Evolutionary conservation across 78 protist genomes (phyloP), one percentile per base, ranked within the genome.

Genomic region (Diacronema lutheri): DNA sequence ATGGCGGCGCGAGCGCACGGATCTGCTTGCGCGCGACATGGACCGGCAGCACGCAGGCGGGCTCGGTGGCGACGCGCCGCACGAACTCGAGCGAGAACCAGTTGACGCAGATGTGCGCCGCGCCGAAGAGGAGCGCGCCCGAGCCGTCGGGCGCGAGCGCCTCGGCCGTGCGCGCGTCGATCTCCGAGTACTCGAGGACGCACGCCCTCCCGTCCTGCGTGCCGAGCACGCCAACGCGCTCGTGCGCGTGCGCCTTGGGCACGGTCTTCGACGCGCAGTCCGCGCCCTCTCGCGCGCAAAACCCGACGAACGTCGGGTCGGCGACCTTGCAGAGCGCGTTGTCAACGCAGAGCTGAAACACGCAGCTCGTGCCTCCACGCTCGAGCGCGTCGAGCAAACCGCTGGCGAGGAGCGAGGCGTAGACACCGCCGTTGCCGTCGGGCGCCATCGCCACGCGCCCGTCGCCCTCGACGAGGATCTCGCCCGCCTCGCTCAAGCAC

Each of bases 351-450:
- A 68, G 37, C n/a, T 68, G 71, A 55, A 68, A 68, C 40, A 68
- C 31, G n/a, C 26, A 9, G 31, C 26, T 3, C 31, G 60, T 40
- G 69, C 84, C 84, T 46, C 55, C 14, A 9, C 12, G 29, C 23
- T 19, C 55, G 50, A 80, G 50, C 57, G 23, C 37, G 13, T 29
- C 57, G 55, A 62, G 62, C 35, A 80, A 19, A 29, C 84, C 85
- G 3, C 78, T 0, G 37, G 35, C 21, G 1, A 3, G 26, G 23
- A 88, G 33, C 9, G 81, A 38, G 56, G 10, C 21, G 55, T 72
- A 85, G 68, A 83, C 19, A 11, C 84, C 89, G 66, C 92, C 92
- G 76, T 90, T 90, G 41, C 92, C 92, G 69, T 90, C 79, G 38
- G 92, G 89, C 29, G 87, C n/a, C n/a, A 29, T 25, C 33, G 86